Base-by-base conservation (phyloP, 441 rosid genomes). In the Croton setiger region DNA sequence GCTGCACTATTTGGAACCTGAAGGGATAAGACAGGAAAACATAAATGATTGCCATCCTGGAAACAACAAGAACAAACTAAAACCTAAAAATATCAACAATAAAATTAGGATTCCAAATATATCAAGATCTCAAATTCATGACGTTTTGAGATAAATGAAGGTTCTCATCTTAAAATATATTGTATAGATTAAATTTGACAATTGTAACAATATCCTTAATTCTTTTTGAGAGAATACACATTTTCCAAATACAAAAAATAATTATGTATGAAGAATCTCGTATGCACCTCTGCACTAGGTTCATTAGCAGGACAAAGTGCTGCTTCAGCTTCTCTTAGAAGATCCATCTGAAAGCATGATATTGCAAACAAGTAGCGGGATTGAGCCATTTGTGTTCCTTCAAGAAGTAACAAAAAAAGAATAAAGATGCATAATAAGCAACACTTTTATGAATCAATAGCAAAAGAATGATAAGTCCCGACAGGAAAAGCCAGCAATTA, bases 361-460 rank as follows among this genome's bases (percentile, higher is more conserved):
- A 90, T 74, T 5, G 98, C 99, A 77, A 92, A 95, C 88, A 95
- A 88, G 86, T 95, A 95, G 75, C 98, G 97, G 57, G 97, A 95
- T 82, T 86, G 93, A 76, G 96, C 90, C 91, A 83, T 87, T 76
- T 86, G 91, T 48, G 88, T 90, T 72, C 97, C 99, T 95, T 86
- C 87, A 82, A 41, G 67, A 44, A 72, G 72, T 56, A 78, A 75
- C 7, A 23, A 70, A 67, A 66, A 64, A 15, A 63, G 74, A 72
- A 64, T 36, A 70, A n/a, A 63, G 63, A 27, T 10, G 60, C 39
- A 80, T 62, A 44, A 68, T 87, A 69, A 82, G 77, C 72, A 80
- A 77, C 55, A 73, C 53, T 57, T 69, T 49, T 56, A 68, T 20
- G 37, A 69, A 66, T n/a, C 3, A 18, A 33, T 49, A 21, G 2